Base-by-base conservation (phyloP, 2,329 filamentous ascomycete genomes). In the Fusarium avenaceum region DNA sequence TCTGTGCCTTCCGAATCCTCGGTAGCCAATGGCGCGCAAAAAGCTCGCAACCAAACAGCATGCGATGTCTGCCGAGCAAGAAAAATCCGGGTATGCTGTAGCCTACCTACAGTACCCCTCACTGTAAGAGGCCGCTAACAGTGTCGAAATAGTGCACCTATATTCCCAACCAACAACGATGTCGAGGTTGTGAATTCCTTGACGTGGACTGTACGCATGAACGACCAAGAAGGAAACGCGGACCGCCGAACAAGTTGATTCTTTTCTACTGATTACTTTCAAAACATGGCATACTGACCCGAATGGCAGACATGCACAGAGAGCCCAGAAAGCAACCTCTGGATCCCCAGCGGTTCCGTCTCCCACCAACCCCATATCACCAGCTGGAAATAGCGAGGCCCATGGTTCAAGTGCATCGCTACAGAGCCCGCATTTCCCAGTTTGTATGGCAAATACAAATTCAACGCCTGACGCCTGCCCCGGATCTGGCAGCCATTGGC, bases 1-100 rank as follows among this genome's bases (percentile, higher is more conserved):
- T 32, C 58, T 30, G 26, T 19, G 20, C 26, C 43, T 11, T 11
- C 54, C 10, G 22, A 13, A 19, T 6, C 22, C 5, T 26, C 24
- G 9, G n/a, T 11, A 9, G 35, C 10, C 5, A 57, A 19, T 30
- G 9, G 46, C 2, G 44, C 10, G 20, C 67, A 63, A 39, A 50
- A 49, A 13, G 22, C n/a, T 14, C 65, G 69, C 8, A 72, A 70
- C 11, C 71, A 72, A 26, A 66, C 63, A 10, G 71, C 71, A 15
- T 73, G 71, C 38, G 71, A 73, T 51, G 58, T 68, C 19, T 73
- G 71, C 30, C 65, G 71, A 52, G 65, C 69, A 20, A 67, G 71
- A 3, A 73, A 73, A 28, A 65, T 73, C 20, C 68, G 58, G n/a
- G 71, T 24, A 24, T 24, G 24, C 24, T 24, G 24, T 7, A 2